Conservation (phyloP, 139 green algal species). For the Deuterostichococcus epilithicus region DNA sequence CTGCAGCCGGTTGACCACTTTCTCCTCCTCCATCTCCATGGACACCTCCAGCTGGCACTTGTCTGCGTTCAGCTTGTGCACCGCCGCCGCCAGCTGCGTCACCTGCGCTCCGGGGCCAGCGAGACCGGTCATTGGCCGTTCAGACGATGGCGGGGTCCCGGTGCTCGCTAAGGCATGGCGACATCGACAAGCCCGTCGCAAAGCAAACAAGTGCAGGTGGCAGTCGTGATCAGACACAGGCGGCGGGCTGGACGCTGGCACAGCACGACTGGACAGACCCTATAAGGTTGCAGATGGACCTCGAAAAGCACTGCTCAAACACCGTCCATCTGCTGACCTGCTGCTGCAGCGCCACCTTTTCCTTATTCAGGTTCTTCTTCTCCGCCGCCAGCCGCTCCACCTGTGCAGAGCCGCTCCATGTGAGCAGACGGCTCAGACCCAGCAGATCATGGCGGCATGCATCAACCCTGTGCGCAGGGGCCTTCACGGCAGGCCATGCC, state of each 20-base stretch:
- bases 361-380: slow-evolving; percentile 54
- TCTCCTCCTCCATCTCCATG: slow-evolving; percentile 61
- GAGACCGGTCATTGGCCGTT: neutral
- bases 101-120: slow-evolving; percentile 26
- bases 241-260: too few species aligned
- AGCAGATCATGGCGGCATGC: too few species aligned
- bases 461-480: too few species aligned
- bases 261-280: too few species aligned
- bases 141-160: too few species aligned
- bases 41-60: slow-evolving; percentile 44
- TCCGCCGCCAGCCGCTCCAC: slow-evolving; percentile 51
- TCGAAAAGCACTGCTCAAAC: neutral
- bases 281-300: too few species aligned
- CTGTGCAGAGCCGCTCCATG: neutral
- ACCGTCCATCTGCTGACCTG: slow-evolving; percentile 43
- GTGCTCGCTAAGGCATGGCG: too few species aligned
- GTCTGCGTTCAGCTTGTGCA: slow-evolving; percentile 54
- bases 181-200: too few species aligned
- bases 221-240: too few species aligned
- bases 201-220: too few species aligned
- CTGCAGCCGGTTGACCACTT: slow-evolving; percentile 71
- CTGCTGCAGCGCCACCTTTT: slow-evolving; percentile 64
- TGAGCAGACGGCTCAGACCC: too few species aligned
- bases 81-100: slow-evolving; percentile 36
- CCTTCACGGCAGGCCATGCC: too few species aligned